phyloP scores from a whole-genome alignment of 1,284 basidiomycete genomes.

The Pyrrhoderma lamaoense region DNA sequence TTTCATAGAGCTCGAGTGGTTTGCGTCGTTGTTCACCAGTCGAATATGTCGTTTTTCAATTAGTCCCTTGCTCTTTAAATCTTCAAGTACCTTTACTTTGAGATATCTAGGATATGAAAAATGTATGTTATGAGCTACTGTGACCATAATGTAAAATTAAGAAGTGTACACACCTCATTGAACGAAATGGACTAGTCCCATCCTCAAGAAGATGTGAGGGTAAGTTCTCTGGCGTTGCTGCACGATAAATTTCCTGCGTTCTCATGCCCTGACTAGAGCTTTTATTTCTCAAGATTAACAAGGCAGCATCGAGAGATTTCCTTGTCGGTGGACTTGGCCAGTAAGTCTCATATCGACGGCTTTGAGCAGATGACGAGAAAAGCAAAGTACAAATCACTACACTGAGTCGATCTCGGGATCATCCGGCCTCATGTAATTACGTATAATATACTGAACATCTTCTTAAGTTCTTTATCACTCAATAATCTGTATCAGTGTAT shows the following conservation, averaged over 20 bases:
- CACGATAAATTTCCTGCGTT: constrained; percentile 11
- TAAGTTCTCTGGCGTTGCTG: constrained; percentile 1
- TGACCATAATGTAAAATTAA: background rate
- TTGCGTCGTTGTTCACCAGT: background rate
- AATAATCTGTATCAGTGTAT: too few relatives aligned
- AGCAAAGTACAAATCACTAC: too few relatives aligned
- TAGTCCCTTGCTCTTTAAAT: constrained; percentile 3
- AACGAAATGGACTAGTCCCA: background rate
- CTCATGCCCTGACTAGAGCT: constrained; percentile 3
- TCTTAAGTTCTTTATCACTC: too few relatives aligned
- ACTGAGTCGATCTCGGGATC: too few relatives aligned
- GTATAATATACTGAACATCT: too few relatives aligned
- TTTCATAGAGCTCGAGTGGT: background rate
- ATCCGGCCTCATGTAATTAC: too few relatives aligned
- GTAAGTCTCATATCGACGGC: constrained; percentile 8
- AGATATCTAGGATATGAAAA: constrained; percentile 3
- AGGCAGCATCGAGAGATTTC: constrained; percentile 8
- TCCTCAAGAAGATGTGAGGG: background rate
- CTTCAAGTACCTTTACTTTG: constrained; percentile 8
- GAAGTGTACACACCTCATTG: background rate
- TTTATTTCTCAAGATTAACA: background rate
- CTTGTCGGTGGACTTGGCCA: constrained; percentile 9
- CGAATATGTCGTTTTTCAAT: constrained; percentile 10
- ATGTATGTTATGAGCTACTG: background rate
- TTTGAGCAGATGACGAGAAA: background rate